phyloP scores from a whole-genome alignment of 768 basidiomycete species.

The Russula dissimulans region DNA sequence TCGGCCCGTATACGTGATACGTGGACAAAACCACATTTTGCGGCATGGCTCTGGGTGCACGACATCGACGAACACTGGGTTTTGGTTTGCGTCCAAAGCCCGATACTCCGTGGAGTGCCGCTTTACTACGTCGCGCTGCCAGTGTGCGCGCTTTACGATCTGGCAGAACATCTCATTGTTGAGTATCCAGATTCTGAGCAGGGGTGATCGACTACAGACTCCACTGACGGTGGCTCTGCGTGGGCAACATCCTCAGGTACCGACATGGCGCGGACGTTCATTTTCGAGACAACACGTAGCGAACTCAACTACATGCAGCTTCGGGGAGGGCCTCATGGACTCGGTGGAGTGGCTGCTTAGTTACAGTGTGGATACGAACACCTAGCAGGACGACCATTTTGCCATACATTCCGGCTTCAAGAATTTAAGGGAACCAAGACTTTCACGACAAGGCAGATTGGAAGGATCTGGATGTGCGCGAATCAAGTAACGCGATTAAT shows the following conservation, averaged over 20 bases:
- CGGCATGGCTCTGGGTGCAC: neutral
- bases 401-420: too few relatives aligned
- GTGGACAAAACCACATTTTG: neutral
- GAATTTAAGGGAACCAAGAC: too few relatives aligned
- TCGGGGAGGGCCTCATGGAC: neutral
- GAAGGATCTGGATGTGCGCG: too few relatives aligned
- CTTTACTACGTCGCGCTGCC: neutral
- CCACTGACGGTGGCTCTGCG: neutral
- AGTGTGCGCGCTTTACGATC: neutral
- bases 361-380: neutral
- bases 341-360: neutral
- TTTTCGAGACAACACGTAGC: neutral
- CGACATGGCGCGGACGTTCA: neutral
- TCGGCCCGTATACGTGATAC: neutral
- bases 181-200: neutral
- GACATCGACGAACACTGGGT: neutral
- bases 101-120: too few relatives aligned
- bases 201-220: neutral
- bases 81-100: too few relatives aligned
- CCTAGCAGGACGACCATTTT: neutral
- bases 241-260: neutral
- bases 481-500: too few relatives aligned
- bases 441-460: too few relatives aligned
- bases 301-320: neutral
- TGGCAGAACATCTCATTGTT: neutral